Evolutionary conservation across 805 yeast species (phyloP), one percentile per base, ranked within the genome.

Genomic region (Sugiyamaella smithiae): DNA sequence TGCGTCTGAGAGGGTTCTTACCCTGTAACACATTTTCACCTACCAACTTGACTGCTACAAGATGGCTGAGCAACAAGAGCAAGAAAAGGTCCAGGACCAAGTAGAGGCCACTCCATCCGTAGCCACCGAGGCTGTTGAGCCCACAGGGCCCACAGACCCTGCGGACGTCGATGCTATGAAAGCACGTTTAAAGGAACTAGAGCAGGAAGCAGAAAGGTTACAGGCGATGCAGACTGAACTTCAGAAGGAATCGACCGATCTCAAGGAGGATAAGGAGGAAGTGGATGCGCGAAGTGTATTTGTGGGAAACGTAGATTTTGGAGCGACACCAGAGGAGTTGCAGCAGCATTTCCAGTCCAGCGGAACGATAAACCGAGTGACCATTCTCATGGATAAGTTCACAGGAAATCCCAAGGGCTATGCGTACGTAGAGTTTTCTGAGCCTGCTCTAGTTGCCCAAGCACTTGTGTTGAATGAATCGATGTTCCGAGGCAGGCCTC

Each of bases 371-470:
- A 82, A 85, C 61, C 76, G 96, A 58, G 88, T 88, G 28, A 87
- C 93, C 2, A 87, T 88, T 41, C 68, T 84, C 64, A 72, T 78
- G 49, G 86, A 88, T 67, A 84, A 82, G 65, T 67, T 70, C 57
- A 81, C 93, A 0, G 95, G 95, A 5, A 83, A 78, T 54, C 93
- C 96, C 38, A 84, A 84, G 66, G 96, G 96, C 1, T 87, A 76
- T 68, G 96, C 96, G 1, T 88, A 87, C 65, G 75, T 88, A 53
- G 96, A 88, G 64, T 88, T 87, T 61, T 76, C 81, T n/a, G 85
- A 78, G 59, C 76, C 79, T 9, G 73, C 74, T n/a, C 72, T 76
- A 9, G 89, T 86, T 5, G 70, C 77, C 16, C 73, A 76, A 52
- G 95, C 95, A 1, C 71, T 87, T 36, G 70, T 74, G 12, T 69